These are phyloP conservation scores for Chlorophyllum brunneum DNA, from an alignment of 768 basidiomycete genomes.

Conservation along the genomic window DNA sequence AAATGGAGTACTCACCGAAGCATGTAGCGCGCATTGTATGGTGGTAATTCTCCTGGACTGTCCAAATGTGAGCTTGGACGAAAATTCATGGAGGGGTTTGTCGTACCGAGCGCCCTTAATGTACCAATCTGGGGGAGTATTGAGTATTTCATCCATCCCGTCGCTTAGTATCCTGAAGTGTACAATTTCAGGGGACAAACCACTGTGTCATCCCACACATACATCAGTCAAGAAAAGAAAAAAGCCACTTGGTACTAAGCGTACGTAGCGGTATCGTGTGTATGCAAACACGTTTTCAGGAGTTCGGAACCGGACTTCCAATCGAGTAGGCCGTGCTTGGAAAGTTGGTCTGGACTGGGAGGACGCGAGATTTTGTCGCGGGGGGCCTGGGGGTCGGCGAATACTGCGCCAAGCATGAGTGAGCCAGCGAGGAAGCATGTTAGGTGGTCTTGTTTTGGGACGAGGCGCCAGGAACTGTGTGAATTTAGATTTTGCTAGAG, in stretches of 20 bases:
- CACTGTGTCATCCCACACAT: conserved; percentile 37
- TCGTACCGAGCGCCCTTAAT: conserved; percentile 76
- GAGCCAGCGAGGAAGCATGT: conserved; percentile 94
- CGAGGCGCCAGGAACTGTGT: conserved; percentile 63
- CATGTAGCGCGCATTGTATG: conserved; percentile 91
- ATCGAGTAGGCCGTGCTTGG: conserved; percentile 62
- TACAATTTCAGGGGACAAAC: conserved; percentile 85
- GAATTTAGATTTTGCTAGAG: neutral
- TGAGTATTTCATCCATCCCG: conserved; percentile 37
- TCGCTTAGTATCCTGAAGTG: conserved; percentile 74
- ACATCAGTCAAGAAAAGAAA: neutral
- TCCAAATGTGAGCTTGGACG: neutral
- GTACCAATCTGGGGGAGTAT: conserved; percentile 75
- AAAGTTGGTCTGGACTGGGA: conserved; percentile 60
- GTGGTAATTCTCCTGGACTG: conserved; percentile 37
- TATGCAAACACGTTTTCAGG: conserved; percentile 83
- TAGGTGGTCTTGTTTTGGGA: conserved; percentile 92
- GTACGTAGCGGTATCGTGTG: conserved; percentile 80
- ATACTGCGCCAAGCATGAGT: conserved; percentile 85
- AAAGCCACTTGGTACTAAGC: conserved; percentile 26
- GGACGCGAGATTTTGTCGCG: conserved; percentile 59
- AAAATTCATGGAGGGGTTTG: neutral
- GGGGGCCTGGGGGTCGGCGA: conserved; percentile 45
- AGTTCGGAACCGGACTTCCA: conserved; percentile 81
- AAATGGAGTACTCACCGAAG: conserved; percentile 50